Base-by-base conservation (phyloP, 2,329 filamentous ascomycete genomes). In the Claviceps sorghi region DNA sequence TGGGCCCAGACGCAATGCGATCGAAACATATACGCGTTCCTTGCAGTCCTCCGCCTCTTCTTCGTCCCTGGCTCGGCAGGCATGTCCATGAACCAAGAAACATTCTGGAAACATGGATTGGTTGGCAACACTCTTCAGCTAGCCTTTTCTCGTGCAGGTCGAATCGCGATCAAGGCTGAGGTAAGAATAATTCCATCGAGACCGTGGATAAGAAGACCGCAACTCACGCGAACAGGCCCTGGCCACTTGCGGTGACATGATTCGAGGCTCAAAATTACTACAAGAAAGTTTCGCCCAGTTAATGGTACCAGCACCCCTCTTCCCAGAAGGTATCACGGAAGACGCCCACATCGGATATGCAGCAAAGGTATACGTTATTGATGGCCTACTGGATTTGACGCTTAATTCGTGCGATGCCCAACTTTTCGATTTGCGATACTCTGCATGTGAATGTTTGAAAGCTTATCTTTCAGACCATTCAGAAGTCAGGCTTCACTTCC, bases 251-350 rank as follows among this genome's bases (percentile, higher is more conserved):
- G 89, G 88, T 52, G 89, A 95, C 67, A 78, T 95, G 60, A 95
- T 98, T 60, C 80, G 84, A 57, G 86, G 82, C 43, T 95, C 95
- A 63, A 66, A 82, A 26, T 74, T 73, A 5, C 73, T 97, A 9
- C 93, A 98, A 66, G 89, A 96, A 68, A 80, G 77, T 48, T 97
- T 98, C 65, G 91, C 89, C 4, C 86, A 93, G 61, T 76, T 95
- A 44, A 85, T 88, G 60, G 88, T 97, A 3, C 75, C 75, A 13
- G 77, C 80, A 30, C 76, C 83, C 10, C 63, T 79, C 47, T 70
- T 74, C 32, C 47, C 57, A 36, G 59, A 64, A 46, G 49, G 40
- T 29, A 22, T 58, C 63, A 10, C 59, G 48, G 69, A 71, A 54
- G 72, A 69, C 34, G 68, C 72, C 46, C 43, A 67, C 4, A 80